Base-by-base conservation (phyloP, 208 protist species). In the Acanthamoeba lenticulata region DNA sequence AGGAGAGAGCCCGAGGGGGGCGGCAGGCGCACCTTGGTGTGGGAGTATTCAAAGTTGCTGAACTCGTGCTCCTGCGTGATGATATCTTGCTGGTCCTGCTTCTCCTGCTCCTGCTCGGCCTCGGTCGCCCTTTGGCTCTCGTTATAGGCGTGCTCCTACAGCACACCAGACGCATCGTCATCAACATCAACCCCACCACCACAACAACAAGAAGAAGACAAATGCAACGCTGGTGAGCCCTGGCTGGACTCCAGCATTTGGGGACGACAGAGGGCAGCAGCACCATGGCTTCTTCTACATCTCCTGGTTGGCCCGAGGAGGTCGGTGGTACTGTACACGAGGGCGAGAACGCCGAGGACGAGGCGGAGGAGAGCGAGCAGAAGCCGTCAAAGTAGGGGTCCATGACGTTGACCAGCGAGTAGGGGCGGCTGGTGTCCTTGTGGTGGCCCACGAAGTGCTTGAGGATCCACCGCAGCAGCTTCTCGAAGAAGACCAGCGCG, bases 401-500 rank as follows among this genome's bases (percentile, higher is more conserved):
- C 44, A 90, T 67, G 49, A 44, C 81, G 29, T 90, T 90, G 81
- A 90, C 81, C 29, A 90, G 52, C 15, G 81, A 90, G 52, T 67
- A 90, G 52, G 81, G 81, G 34, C 38, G 27, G 81, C 81, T 21
- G 81, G 81, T 90, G 81, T 57, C 81, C 49, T 57, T 65, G 36
- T 90, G 81, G 49, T 65, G 44, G 0, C 49, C 52, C 81, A 90
- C 81, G 24, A 90, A 90, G 49, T 67, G 81, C 32, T 90, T 67
- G 47, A 90, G 52, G 15, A 90, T 57, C 81, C 49, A 67, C 27
- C 81, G 44, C 81, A 90, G 29, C 47, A 67, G 81, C 81, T 65
- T 90, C 81, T 90, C 81, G 32, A 90, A 57, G 49, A 90, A 65
- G 49, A 90, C 81, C 44, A 90, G 81, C n/a, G 52, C 49, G 47